Percentiles rank a stretch among this genome's conserved stretches.
phyloP scores from a whole-genome alignment of 73 alveolate genomes.

The Loxodes magnus region DNA sequence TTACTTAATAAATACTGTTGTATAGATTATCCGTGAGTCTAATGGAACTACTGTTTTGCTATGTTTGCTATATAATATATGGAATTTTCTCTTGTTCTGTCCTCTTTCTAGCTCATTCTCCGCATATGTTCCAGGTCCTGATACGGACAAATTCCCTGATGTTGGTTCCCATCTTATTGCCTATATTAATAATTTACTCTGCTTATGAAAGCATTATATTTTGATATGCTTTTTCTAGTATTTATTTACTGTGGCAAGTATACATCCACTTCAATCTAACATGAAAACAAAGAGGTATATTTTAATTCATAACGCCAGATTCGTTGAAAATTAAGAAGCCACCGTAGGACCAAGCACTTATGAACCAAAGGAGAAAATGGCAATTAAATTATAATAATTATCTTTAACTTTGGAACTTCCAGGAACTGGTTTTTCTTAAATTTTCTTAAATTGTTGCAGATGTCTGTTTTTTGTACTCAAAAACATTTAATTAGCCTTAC shows the following conservation, averaged over 20 bases:
- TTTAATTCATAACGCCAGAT: not conserved
- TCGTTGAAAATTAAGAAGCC: conserved; percentile 24
- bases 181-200: conserved; percentile 7
- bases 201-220: not conserved
- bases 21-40: no score
- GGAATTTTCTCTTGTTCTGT: conserved; percentile 19
- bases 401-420: conserved; percentile 44
- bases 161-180: conserved; percentile 13
- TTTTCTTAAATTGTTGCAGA: not conserved
- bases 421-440: conserved; percentile 49
- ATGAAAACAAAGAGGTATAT: conserved; percentile 13
- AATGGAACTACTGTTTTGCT: no score
- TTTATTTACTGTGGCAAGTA: not conserved
- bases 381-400: conserved; percentile 12
- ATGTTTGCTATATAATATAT: no score
- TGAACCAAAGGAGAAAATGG: conserved; percentile 22
- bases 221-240: not conserved
- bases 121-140: conserved; percentile 32
- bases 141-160: not conserved
- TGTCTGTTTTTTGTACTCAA: not conserved
- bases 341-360: conserved; percentile 26
- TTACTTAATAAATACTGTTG: no score
- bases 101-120: conserved; percentile 7
- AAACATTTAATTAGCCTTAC: not conserved
- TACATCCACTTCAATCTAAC: conserved; percentile 23